Evolutionary conservation across 2,329 filamentous ascomycete species (phyloP).

Genomic region (Pseudogymnoascus sp.): DNA sequence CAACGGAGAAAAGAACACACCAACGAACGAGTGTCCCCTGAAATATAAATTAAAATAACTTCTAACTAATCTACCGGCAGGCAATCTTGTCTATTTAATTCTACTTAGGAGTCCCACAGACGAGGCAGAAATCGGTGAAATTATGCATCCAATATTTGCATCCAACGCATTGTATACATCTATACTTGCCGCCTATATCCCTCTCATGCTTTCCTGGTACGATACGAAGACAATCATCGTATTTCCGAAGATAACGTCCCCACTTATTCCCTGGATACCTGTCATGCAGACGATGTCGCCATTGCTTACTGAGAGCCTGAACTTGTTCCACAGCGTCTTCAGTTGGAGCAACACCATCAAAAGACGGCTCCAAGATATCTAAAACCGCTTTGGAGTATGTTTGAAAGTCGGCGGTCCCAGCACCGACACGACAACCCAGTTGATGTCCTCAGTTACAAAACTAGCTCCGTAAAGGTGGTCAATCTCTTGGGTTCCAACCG

Average conservation of each 20-base stretch:
- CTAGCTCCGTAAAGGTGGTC: not conserved
- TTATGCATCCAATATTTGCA: not conserved
- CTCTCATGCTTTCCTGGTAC: not conserved
- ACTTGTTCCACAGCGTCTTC: not conserved
- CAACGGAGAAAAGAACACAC: not conserved
- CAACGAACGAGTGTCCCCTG: too few relatives aligned
- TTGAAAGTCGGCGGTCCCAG: not conserved
- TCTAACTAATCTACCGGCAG: not conserved
- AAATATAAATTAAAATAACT: not conserved
- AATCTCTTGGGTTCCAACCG: not conserved
- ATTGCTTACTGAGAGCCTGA: not conserved
- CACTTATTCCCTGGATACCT: not conserved
- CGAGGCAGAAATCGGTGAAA: not conserved
- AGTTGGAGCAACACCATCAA: not conserved
- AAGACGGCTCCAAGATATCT: not conserved
- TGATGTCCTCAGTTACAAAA: not conserved
- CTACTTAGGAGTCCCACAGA: not conserved
- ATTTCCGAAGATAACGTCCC: not conserved
- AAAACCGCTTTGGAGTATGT: not conserved
- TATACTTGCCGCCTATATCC: not conserved
- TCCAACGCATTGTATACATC: not conserved
- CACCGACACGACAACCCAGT: not conserved
- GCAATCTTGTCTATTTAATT: not conserved
- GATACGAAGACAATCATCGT: not conserved
- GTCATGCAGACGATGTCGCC: not conserved